Evolutionary conservation across 2,329 filamentous ascomycete species (phyloP), one percentile per base, ranked within the genome.

Genomic region (Phyllosticta citribraziliensis): DNA sequence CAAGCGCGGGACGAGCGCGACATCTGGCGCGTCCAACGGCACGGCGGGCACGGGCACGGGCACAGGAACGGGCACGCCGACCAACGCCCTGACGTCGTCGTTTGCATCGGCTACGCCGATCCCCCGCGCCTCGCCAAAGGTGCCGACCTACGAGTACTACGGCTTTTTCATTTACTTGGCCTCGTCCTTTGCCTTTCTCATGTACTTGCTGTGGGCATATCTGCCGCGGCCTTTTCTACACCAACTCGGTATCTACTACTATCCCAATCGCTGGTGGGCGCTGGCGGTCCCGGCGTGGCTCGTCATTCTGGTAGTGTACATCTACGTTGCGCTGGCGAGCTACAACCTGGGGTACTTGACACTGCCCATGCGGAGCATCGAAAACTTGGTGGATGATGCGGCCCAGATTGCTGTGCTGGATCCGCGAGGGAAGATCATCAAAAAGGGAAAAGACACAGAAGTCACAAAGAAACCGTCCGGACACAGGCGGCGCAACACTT

Each of bases 121-220:
- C 19, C 90, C 92, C 5, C 88, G 91, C 61, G 92, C 91, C 1
- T 88, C 88, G 59, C 94, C 94, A 1, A 91, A 94, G 72, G 92
- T 99, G 2, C 94, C 94, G n/a, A 99, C 94, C 0, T 97, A 99
- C 78, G 94, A 99, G 73, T 99, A 97, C 83, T 97, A 97, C 73
- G 94, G 94, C 72, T 99, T 99, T 76, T 93, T 96, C 59, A 83
- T 99, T 56, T 97, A 99, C 77, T 82, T 99, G 50, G 90, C 93
- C 70, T 92, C 88, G 64, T 90, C 87, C 22, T 79, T 94, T 57
- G 85, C 85, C 1, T 97, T 97, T 72, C 79, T 85, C 12, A 81
- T 87, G 64, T 88, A 88, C 71, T 74, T 88, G 22, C 77, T 88
- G 11, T 97, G 92, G 94, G 88, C 88, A 14, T 97, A 94, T 75